Evolutionary conservation across 2,329 filamentous ascomycete genomes (phyloP), one percentile per base, ranked within the genome.

Genomic region (Phialophora chinensis): DNA sequence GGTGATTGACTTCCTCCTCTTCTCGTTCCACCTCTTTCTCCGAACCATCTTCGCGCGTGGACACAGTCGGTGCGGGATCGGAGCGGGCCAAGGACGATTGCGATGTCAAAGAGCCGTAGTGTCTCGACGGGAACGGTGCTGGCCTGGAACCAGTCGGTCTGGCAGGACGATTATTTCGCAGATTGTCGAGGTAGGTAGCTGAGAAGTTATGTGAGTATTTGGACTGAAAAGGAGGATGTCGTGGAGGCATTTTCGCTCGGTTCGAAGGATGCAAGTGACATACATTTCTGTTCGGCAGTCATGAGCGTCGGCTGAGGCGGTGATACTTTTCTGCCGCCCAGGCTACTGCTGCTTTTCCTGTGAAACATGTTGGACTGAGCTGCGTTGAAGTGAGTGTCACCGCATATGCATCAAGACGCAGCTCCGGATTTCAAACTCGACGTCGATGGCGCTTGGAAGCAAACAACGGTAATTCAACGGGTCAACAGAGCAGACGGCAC

Each of bases 81-180:
- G 77, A 66, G 69, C 75, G 60, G 2, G 66, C 38, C 50, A 69
- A 31, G 25, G 63, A 63, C 17, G 59, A 63, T 47, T 66, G 63
- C 20, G 67, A 66, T 7, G 63, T 38, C 35, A 63, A 35, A n/a
- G 65, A 62, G 47, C 29, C 65, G 50, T 66, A 63, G 17, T 58
- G 62, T 50, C 65, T 61, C 33, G 69, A 49, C 12, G 63, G 35
- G 47, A 71, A 79, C 11, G 87, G 87, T 54, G 85, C 80, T 52
- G 87, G 87, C 63, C 87, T 80, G 54, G 87, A 87, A 66, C 87
- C 87, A 59, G 81, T 85, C 5, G 87, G 87, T 68, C 87, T 83
- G 6, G 82, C 77, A 61, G 83, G 83, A 63, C 84, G 83, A 74
- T 85, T 86, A 64, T 79, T 81, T 71, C 87, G 85, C 29, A 89